Conservation (phyloP, 306 rosid genomes). For the Cucumis cinereus region DNA sequence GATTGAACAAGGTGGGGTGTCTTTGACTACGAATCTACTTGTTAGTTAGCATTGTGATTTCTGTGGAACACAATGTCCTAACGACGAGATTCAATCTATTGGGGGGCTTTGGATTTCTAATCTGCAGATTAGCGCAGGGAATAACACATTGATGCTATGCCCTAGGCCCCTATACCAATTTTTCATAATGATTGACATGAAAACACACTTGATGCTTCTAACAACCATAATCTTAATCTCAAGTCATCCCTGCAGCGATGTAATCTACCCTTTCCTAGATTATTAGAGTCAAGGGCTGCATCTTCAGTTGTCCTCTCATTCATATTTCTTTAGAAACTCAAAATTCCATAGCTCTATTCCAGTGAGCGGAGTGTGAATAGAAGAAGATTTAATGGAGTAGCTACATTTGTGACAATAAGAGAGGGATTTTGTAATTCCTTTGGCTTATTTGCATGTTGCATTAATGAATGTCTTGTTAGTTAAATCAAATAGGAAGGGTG, state of each 20-base stretch:
- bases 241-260: neutral
- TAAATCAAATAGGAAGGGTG: neutral
- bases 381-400: neutral
- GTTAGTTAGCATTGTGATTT: neutral
- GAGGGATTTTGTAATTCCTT: neutral
- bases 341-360: neutral
- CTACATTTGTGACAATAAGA: neutral
- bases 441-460: neutral
- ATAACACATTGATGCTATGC: neutral
- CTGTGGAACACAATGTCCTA: neutral
- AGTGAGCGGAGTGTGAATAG: neutral
- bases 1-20: neutral
- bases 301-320: neutral
- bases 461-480: neutral
- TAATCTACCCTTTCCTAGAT: neutral
- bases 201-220: neutral
- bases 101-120: neutral
- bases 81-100: neutral
- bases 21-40: neutral
- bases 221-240: neutral
- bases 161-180: neutral
- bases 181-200: neutral
- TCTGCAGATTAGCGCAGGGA: neutral
- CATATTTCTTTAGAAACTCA: neutral
- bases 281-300: neutral